These are phyloP conservation scores for Dactylorhiza incarnata DNA, from an alignment of 106 monocot genomes.

Conservation along the genomic window DNA sequence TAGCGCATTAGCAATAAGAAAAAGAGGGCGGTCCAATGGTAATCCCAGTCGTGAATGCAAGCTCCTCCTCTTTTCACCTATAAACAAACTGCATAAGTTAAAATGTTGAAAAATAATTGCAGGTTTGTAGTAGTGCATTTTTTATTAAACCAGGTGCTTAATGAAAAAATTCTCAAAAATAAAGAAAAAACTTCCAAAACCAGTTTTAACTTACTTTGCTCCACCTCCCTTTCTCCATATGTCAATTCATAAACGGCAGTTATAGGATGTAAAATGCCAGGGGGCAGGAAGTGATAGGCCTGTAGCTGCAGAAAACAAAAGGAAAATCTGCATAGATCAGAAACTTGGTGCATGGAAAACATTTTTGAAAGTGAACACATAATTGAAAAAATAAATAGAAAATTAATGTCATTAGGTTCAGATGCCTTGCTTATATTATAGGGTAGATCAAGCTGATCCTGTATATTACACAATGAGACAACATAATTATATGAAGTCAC, in stretches of 20 bases:
- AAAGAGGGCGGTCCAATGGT: conserved; percentile 84
- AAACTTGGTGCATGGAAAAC: background rate
- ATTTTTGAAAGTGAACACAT: background rate
- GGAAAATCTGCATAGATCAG: background rate
- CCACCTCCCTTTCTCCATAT: conserved; percentile 72
- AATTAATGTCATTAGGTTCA: background rate
- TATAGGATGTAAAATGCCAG: conserved; percentile 77
- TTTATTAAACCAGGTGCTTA: background rate
- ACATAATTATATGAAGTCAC: background rate
- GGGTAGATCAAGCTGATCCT: background rate
- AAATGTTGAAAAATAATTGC: background rate
- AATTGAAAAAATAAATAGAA: background rate
- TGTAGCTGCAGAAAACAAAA: conserved; percentile 43
- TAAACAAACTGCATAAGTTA: conserved; percentile 1
- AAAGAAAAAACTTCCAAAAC: background rate
- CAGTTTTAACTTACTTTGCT: conserved; percentile 57
- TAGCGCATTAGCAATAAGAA: conserved; percentile 72
- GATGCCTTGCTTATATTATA: conserved; percentile 1
- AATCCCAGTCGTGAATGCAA: conserved; percentile 74
- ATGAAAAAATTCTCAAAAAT: background rate
- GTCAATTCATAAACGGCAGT: conserved; percentile 75
- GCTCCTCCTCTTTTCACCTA: conserved; percentile 75
- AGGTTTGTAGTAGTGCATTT: background rate
- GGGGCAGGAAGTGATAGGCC: conserved; percentile 76
- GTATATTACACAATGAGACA: background rate